phyloP scores from a whole-genome alignment of 140 eudicot species.

The Flaveria floridana region DNA sequence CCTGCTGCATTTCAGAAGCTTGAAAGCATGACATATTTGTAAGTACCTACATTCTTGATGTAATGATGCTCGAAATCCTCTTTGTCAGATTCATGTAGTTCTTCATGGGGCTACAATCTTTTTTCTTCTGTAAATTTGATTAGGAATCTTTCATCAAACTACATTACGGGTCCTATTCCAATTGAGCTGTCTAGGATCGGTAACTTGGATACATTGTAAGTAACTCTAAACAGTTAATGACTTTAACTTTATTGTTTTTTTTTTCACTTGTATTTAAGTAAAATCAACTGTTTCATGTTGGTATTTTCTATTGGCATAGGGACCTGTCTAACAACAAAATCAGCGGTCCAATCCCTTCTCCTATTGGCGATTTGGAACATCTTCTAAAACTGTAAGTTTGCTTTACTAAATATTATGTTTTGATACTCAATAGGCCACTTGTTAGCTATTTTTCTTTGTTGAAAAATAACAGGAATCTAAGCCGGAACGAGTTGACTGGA shows the following conservation, averaged over 20 bases:
- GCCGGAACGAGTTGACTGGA: conserved; percentile 64
- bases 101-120: background rate
- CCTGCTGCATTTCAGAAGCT: conserved; percentile 75
- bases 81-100: background rate
- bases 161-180: conserved; percentile 82
- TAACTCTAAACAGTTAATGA: background rate
- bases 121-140: background rate
- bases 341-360: conserved; percentile 76
- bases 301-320: conserved; percentile 37
- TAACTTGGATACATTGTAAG: conserved; percentile 92
- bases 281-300: background rate
- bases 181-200: conserved; percentile 88
- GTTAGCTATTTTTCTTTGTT: background rate
- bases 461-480: conserved; percentile 56
- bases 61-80: background rate
- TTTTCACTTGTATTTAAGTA: no score
- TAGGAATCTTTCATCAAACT: conserved; percentile 89
- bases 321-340: conserved; percentile 81
- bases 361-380: conserved; percentile 97
- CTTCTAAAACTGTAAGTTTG: conserved; percentile 74
- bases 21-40: conserved; percentile 97
- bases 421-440: background rate
- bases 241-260: background rate
- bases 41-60: conserved; percentile 35
- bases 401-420: background rate